Evolutionary conservation across 768 basidiomycete species (phyloP), one percentile per base, ranked within the genome.

Genomic region (Leccinum variicolor): DNA sequence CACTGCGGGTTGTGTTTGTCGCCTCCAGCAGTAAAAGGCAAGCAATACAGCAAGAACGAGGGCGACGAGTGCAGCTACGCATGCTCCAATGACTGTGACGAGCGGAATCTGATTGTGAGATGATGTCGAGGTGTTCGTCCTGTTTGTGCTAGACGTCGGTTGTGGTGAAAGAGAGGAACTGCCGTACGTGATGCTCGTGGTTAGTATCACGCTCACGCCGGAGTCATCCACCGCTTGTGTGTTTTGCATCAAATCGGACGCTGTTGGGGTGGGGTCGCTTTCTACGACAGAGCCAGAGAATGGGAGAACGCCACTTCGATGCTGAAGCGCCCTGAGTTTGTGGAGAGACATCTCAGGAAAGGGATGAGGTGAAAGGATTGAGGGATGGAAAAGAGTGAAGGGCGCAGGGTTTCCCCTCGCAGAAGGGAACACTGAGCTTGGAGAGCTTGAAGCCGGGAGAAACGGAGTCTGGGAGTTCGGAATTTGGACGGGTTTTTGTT

Each of bases 41-140:
- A 84, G 62, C 43, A 82, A 76, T 50, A 89, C 69, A 21, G 81
- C 69, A 31, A 78, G 65, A 29, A 79, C 75, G 47, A 85, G 81
- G 39, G 80, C 79, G 19, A 66, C 29, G 63, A 88, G 78, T 25
- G 85, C 83, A 4, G 80, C 87, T 1, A 87, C 73, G 60, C 87
- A 89, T 21, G 79, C 79, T 4, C 80, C 87, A 33, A 90, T 75
- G 33, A 87, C 86, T 6, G 84, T 81, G 56, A 78, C 75, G 1
- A 77, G 36, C 1, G 77, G 56, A 25, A 72, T 70, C 28, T 70
- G 57, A 33, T 55, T 52, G 3, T 33, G 33, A 21, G 71, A 57
- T 3, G 72, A 50, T 19, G 55, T 4, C 8, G 59, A 31, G 13
- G 70, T 28, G 15, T 1, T 14, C 19, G 43, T 23, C 21, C 11